A percentile compares a stretch with the other conserved stretches of the same genome.
Evolutionary conservation across 192 early-diverging fungal species (phyloP).

Genomic region (Podila epigama): DNA sequence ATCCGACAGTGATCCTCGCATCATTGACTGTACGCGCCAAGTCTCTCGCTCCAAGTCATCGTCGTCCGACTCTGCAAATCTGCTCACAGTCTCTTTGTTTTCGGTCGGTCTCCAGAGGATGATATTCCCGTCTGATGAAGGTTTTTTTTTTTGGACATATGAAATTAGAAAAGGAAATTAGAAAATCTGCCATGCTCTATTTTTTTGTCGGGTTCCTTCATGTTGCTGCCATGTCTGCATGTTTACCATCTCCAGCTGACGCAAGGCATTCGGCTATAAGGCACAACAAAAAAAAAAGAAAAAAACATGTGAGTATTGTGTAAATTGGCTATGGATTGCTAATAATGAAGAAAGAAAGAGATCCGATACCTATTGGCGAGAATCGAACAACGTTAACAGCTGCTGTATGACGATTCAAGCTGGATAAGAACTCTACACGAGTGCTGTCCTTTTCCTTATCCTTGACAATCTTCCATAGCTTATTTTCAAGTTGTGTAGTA

Average conservation of each 20-base stretch:
- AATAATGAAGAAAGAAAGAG: neutral
- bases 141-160: neutral
- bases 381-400: slow-evolving; percentile 95
- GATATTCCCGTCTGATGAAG: slow-evolving; percentile 75
- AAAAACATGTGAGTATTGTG: neutral
- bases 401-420: slow-evolving; percentile 82
- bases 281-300: neutral
- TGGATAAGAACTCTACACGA: slow-evolving; percentile 80
- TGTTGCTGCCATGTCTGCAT: neutral
- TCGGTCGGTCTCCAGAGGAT: slow-evolving; percentile 84
- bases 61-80: slow-evolving; percentile 56
- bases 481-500: neutral
- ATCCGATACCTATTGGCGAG: slow-evolving; percentile 66
- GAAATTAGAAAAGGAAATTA: no score
- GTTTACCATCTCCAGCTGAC: slow-evolving; percentile 85
- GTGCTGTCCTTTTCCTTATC: slow-evolving; percentile 56
- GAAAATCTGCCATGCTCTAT: no score
- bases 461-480: slow-evolving; percentile 68
- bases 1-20: slow-evolving; percentile 80
- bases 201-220: no score
- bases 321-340: neutral
- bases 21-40: slow-evolving; percentile 75
- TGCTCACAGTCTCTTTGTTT: slow-evolving; percentile 48
- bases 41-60: slow-evolving; percentile 72
- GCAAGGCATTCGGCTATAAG: slow-evolving; percentile 71